Base-by-base conservation (phyloP, 192 early-diverging fungal genomes). In the Coemansia sp. region DNA sequence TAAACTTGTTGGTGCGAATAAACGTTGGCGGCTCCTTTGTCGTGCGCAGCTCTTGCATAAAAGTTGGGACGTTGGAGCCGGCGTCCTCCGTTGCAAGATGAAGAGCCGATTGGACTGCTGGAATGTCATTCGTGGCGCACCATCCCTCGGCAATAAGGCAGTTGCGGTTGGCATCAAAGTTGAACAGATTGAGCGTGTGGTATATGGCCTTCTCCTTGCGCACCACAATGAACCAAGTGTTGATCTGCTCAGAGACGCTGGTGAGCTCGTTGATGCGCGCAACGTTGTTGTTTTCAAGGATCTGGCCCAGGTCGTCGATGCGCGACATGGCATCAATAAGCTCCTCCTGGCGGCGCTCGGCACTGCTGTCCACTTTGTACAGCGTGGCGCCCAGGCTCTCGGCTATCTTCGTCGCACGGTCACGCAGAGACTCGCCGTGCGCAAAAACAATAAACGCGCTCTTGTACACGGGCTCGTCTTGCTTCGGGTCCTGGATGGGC, bases 401-500 rank as follows among this genome's bases (percentile, higher is more conserved):
- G 43, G 91, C 85, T 35, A 99, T 95, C 79, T 93, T 97, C 51
- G 71, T 81, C 47, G 95, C 94, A 53, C 97, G 93, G 62, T 80
- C 81, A 27, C 96, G 74, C 58, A 98, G 81, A 64, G 94, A 89
- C 47, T 81, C 76, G 45, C 97, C 97, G 58, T 99, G 97, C 8
- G 95, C 93, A 85, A 99, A 99, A 54, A 99, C 91, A 49, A 94
- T 87, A 64, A 99, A 98, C 5, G 97, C 97, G 61, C 90, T 95
- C 82, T 99, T 99, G 56, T 93, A 85, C 4, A 97, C 86, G 8
- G 82, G 60, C 57, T 89, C 86, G 60, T 98, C 95, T 1, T 85
- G 88, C 42, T 80, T 83, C 8, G 95, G 95, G 59, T 99, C 97
- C 35, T 82, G 76, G 60, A 99, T 92, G 5, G 86, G 82, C 64